Evolutionary conservation across 306 rosid species (phyloP), one percentile per base, ranked within the genome.

Genomic region (peach (Prunus persica)): DNA sequence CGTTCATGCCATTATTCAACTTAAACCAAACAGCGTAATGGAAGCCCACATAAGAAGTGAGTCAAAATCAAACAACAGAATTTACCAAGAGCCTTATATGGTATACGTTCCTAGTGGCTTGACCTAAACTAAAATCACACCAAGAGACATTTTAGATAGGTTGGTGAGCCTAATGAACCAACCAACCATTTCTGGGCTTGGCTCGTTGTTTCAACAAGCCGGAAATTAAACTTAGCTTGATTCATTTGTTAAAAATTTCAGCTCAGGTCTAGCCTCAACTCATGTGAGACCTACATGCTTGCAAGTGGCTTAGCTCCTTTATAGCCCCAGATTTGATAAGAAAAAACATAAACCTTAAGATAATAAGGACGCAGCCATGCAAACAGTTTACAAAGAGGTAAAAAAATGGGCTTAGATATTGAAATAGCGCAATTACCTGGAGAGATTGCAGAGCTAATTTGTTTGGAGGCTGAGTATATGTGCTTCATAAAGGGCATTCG

Each of bases 401-500:
- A 8, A 45, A 10, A 45, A 62, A 34, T 1, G 72, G 32, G 57
- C 25, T n/a, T 5, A 50, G 5, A 72, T 22, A 27, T 38, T 58
- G 43, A 72, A 74, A 67, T 15, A 51, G 45, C 10, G 0, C 34
- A 63, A 43, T 72, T 82, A 86, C 89, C 85, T 62, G 87, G 89
- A 67, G 87, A 86, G 75, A 86, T 83, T 67, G 89, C 89, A 34
- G 89, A 78, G 78, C 89, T 81, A 63, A 86, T 83, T 78, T 86
- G 87, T 72, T 86, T 86, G 60, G 87, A 86, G 32, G 89, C 87
- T 1, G 86, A 86, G 83, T 86, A 86, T 64, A 86, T 83, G 77
- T 86, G 87, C 87, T 78, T 86, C 72, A 86, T 85, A 68, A 86
- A 86, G 50, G 89, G 89, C 89, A 86, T 75, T 76, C 78, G 75